A percentile compares a stretch with the other conserved stretches of the same genome.
phyloP scores from a whole-genome alignment of 2,329 filamentous ascomycete genomes.

The Hypoxylon rubiginosum region DNA sequence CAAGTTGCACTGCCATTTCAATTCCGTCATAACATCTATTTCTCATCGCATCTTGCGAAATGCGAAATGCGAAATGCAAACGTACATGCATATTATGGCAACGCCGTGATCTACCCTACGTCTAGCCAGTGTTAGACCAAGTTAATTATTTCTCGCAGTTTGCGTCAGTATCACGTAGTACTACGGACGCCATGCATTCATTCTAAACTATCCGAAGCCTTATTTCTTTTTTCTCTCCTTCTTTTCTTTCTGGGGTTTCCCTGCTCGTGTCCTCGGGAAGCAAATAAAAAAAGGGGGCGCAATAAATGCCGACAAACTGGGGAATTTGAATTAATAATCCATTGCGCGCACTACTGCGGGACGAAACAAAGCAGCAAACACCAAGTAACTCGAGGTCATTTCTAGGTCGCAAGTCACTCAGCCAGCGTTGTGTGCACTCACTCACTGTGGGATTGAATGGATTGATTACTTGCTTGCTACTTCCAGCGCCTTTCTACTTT shows the following conservation, averaged over 20 bases:
- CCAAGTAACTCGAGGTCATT: neutral
- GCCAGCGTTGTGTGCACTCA: conserved; percentile 6
- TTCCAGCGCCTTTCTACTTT: conserved; percentile 13
- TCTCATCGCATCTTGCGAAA: conserved; percentile 18
- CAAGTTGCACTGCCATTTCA: conserved; percentile 55
- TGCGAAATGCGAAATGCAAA: neutral
- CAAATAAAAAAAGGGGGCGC: conserved; percentile 1
- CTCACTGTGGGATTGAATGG: conserved; percentile 1
- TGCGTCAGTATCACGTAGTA: conserved; percentile 49
- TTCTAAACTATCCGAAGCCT: conserved; percentile 1
- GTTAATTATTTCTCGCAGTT: conserved; percentile 30
- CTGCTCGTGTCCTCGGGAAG: neutral
- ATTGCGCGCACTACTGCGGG: conserved; percentile 2
- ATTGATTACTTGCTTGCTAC: too few relatives aligned
- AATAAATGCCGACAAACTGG: conserved; percentile 6
- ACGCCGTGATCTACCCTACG: conserved; percentile 6
- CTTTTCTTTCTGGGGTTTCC: neutral
- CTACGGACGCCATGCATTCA: conserved; percentile 20
- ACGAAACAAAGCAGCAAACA: conserved; percentile 4
- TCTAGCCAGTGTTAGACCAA: conserved; percentile 32
- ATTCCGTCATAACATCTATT: conserved; percentile 8
- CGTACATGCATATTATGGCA: neutral
- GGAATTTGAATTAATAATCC: conserved; percentile 4
- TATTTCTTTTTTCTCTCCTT: neutral
- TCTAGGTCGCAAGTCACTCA: neutral